These are phyloP conservation scores for Exophiala bonariae DNA, from an alignment of 2,329 filamentous ascomycete species.

Conservation along the genomic window DNA sequence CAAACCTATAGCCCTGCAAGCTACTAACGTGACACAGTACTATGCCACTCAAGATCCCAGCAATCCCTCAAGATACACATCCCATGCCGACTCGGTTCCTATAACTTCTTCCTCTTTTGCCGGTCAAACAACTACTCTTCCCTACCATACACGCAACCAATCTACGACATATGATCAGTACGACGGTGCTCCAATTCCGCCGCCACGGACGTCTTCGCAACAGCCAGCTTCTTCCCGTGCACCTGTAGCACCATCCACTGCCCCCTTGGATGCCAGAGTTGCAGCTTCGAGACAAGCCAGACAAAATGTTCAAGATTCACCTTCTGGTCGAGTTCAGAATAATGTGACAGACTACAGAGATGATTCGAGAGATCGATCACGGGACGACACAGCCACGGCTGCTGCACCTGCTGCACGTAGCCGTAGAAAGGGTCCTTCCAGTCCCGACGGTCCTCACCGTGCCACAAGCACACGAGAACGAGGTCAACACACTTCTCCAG, in stretches of 20 bases:
- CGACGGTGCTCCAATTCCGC: conserved; percentile 67
- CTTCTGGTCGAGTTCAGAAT: conserved; percentile 34
- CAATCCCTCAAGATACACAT: conserved; percentile 11
- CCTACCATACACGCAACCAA: conserved; percentile 33
- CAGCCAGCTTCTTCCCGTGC: conserved; percentile 46
- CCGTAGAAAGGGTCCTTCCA: conserved; percentile 48
- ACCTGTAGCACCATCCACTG: conserved; percentile 38
- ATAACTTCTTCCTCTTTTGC: conserved; percentile 16
- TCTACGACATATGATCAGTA: conserved; percentile 50
- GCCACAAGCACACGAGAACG: conserved; percentile 42
- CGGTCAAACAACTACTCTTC: conserved; percentile 14
- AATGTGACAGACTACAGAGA: conserved; percentile 43
- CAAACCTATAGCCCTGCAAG: background rate
- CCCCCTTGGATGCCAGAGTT: conserved; percentile 36
- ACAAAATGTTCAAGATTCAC: conserved; percentile 32
- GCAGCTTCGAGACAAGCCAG: conserved; percentile 42
- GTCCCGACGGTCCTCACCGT: conserved; percentile 47
- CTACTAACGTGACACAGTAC: conserved; percentile 11
- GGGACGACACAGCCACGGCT: conserved; percentile 34
- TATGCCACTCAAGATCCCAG: conserved; percentile 12
- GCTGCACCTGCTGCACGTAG: conserved; percentile 39
- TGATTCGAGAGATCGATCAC: conserved; percentile 40
- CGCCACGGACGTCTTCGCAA: conserved; percentile 79
- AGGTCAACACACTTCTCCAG: conserved; percentile 36
- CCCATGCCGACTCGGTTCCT: conserved; percentile 12